These are phyloP conservation scores for Suhomyces panamericanus DNA, from an alignment of 1,139 yeast species.

Conservation along the genomic window DNA sequence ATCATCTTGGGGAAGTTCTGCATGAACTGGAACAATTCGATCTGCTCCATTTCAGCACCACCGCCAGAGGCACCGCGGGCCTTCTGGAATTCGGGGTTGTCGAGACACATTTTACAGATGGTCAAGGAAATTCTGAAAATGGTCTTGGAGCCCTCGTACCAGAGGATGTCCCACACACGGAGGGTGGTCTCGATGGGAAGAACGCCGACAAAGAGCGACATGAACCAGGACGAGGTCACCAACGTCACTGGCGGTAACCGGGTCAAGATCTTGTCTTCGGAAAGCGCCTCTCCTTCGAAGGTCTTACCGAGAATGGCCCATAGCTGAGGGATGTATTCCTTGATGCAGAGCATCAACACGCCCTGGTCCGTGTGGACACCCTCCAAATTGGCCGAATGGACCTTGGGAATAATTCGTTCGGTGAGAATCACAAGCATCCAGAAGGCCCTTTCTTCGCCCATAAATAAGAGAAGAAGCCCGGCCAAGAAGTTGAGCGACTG, in stretches of 20 bases:
- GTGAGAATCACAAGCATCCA: slow-evolving; percentile 96
- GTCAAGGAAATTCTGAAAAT: slow-evolving; percentile 82
- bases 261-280: slow-evolving; percentile 63
- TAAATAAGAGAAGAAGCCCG: slow-evolving; percentile 74
- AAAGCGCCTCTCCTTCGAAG: slow-evolving; percentile 44
- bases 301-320: slow-evolving; percentile 59
- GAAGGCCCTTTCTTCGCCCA: slow-evolving; percentile 86
- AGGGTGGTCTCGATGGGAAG: slow-evolving; percentile 85
- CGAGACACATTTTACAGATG: slow-evolving; percentile 76
- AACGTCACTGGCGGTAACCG: slow-evolving; percentile 87
- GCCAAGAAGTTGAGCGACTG: slow-evolving; percentile 92
- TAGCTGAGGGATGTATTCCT: slow-evolving; percentile 78
- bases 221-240: slow-evolving; percentile 96
- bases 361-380: slow-evolving; percentile 97
- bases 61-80: slow-evolving; percentile 16
- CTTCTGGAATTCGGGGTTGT: slow-evolving; percentile 45
- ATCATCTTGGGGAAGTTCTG: slow-evolving; percentile 79
- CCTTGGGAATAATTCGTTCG: slow-evolving; percentile 82
- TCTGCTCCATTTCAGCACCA: slow-evolving; percentile 56
- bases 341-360: slow-evolving; percentile 80
- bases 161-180: slow-evolving; percentile 91
- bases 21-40: slow-evolving; percentile 83
- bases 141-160: slow-evolving; percentile 88
- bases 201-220: slow-evolving; percentile 89
- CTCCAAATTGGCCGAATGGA: slow-evolving; percentile 85